Evolutionary conservation across 257 asterid species (phyloP).

Genomic region (Ajuga chamaepitys): DNA sequence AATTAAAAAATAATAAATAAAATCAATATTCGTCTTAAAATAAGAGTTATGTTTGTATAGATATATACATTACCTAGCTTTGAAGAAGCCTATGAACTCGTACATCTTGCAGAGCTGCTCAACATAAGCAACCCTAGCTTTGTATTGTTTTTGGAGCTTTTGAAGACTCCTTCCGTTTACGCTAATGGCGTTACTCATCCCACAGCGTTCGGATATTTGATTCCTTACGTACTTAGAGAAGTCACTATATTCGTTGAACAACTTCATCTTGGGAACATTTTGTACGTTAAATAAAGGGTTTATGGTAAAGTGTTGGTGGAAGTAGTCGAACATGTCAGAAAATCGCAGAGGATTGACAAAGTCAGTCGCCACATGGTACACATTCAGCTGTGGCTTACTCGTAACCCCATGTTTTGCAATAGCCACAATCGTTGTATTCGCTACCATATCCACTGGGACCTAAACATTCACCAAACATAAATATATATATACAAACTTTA

Average conservation of each 20-base stretch:
- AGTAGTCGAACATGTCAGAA: conserved; percentile 12
- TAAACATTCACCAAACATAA: conserved; percentile 5
- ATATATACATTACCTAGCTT: conserved; percentile 21
- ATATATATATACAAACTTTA: too few relatives aligned
- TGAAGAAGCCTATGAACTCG: conserved; percentile 20
- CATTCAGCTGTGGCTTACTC: not conserved
- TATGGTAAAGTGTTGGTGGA: conserved; percentile 6
- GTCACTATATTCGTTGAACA: conserved; percentile 6
- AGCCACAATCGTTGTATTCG: conserved; percentile 33
- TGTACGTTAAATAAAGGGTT: conserved; percentile 7
- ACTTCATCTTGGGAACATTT: conserved; percentile 1
- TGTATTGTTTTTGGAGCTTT: not conserved
- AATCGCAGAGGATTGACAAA: conserved; percentile 18
- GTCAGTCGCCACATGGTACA: conserved; percentile 25
- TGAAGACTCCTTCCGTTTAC: not conserved
- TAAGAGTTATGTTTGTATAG: too few relatives aligned
- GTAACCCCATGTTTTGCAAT: conserved; percentile 29
- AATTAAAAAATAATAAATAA: too few relatives aligned
- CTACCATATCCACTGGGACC: conserved; percentile 38
- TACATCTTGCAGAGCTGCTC: conserved; percentile 24
- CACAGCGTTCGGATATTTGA: not conserved
- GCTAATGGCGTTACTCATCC: not conserved
- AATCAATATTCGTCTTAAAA: too few relatives aligned
- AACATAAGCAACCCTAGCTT: conserved; percentile 21
- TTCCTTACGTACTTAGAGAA: conserved; percentile 13